phyloP scores from a whole-genome alignment of 345 rosid genomes.

The Arabidopsis suecica region DNA sequence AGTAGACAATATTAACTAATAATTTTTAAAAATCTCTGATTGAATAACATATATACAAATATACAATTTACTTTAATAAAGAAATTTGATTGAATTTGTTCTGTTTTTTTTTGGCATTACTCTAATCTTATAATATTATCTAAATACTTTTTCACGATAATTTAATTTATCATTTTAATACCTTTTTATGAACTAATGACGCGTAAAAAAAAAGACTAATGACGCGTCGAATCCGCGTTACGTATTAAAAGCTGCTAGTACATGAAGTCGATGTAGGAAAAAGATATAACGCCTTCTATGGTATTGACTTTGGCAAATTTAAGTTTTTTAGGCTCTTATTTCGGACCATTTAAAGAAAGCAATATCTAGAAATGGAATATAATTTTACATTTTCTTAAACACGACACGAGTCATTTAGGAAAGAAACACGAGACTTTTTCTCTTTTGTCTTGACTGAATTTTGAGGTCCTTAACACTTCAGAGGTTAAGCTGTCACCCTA shows the following conservation, averaged over 20 bases:
- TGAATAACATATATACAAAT: too few species aligned
- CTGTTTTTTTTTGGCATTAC: too few species aligned
- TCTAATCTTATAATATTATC: too few species aligned
- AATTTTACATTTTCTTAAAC: neutral
- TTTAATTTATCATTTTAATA: too few species aligned
- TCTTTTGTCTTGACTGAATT: slow-evolving; percentile 28
- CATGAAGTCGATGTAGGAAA: neutral
- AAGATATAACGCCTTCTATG: neutral
- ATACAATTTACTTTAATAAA: too few species aligned
- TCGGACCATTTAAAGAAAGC: neutral
- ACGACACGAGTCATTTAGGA: neutral
- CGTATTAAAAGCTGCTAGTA: neutral
- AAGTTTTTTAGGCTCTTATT: neutral
- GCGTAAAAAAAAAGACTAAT: neutral
- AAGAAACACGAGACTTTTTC: slow-evolving; percentile 1
- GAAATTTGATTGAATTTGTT: too few species aligned
- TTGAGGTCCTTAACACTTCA: slow-evolving; percentile 23
- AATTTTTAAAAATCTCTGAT: too few species aligned
- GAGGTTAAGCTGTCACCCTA: slow-evolving; percentile 2
- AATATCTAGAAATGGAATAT: neutral
- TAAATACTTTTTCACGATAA: neutral
- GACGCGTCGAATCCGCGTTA: neutral
- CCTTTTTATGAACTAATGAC: neutral
- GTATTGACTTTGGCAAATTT: neutral
- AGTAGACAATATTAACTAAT: too few species aligned